A percentile compares a stretch with the other conserved stretches of the same genome.
Conservation (phyloP, 495 filamentous ascomycete genomes). For the Hypoxylon fragiforme region DNA sequence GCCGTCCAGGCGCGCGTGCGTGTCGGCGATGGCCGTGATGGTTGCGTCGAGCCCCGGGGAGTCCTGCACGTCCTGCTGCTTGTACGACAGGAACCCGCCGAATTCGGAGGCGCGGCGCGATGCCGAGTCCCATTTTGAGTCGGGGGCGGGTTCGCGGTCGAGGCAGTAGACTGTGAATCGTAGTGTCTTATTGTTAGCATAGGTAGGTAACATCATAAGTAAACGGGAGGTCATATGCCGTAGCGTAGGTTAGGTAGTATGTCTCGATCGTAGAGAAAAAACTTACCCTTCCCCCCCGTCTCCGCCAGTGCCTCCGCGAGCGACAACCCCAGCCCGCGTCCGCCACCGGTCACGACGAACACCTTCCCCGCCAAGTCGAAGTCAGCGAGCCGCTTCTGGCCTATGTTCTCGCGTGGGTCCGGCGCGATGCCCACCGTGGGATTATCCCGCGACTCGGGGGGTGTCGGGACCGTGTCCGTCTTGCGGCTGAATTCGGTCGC, state of each 20-base stretch:
- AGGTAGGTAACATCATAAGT: too few relatives aligned
- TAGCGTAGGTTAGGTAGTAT: not conserved
- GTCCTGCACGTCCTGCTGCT: constrained; percentile 66
- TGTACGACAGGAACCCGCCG: constrained; percentile 63
- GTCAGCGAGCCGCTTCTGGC: constrained; percentile 38
- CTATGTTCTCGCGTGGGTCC: constrained; percentile 15
- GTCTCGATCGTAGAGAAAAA: too few relatives aligned
- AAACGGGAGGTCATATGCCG: too few relatives aligned
- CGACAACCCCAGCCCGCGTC: constrained; percentile 63
- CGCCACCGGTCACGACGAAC: constrained; percentile 65
- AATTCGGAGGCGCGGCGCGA: constrained; percentile 53
- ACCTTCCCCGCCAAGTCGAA: constrained; percentile 63
- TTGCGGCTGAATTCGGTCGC: constrained; percentile 12
- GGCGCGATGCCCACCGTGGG: constrained; percentile 27
- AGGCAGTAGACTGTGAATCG: constrained; percentile 63
- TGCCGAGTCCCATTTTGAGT: constrained; percentile 54
- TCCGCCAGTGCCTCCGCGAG: constrained; percentile 72
- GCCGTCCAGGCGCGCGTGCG: constrained; percentile 65
- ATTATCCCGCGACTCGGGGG: constrained; percentile 29
- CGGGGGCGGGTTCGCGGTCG: constrained; percentile 56
- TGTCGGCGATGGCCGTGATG: constrained; percentile 57
- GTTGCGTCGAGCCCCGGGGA: constrained; percentile 54
- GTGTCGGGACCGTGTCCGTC: constrained; percentile 8
- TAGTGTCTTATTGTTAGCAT: too few relatives aligned
- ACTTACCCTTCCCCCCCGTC: constrained; percentile 65